Evolutionary conservation across 2,329 filamentous ascomycete species (phyloP).

Genomic region (Ophiobolus disseminans): DNA sequence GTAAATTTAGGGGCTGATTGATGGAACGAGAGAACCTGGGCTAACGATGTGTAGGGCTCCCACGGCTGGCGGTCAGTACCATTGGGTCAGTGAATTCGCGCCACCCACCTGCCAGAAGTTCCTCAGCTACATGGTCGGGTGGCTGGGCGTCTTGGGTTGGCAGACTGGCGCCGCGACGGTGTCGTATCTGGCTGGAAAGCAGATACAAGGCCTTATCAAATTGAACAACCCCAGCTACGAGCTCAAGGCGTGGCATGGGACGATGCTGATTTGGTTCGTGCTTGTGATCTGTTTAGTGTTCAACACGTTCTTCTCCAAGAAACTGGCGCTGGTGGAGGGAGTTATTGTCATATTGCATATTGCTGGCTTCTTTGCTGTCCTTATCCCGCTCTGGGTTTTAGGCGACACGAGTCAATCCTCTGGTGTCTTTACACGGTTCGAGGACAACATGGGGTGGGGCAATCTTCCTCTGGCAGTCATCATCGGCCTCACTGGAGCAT

Average conservation of each 20-base stretch:
- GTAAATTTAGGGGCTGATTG: no score
- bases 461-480: constrained; percentile 40
- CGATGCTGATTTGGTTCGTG: constrained; percentile 48
- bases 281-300: constrained; percentile 47
- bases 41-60: constrained; percentile 10
- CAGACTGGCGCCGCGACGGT: constrained; percentile 37
- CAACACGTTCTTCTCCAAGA: constrained; percentile 48
- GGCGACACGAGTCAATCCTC: constrained; percentile 22
- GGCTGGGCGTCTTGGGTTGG: constrained; percentile 50
- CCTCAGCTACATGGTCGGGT: constrained; percentile 39
- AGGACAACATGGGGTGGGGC: constrained; percentile 45
- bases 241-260: constrained; percentile 55
- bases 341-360: constrained; percentile 42
- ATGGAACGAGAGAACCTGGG: not conserved
- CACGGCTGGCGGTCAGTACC: constrained; percentile 20
- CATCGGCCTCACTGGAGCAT: constrained; percentile 41
- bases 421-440: constrained; percentile 34
- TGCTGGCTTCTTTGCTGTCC: constrained; percentile 50
- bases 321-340: constrained; percentile 38
- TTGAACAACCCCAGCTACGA: constrained; percentile 52
- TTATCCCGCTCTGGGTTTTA: constrained; percentile 40
- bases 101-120: constrained; percentile 31
- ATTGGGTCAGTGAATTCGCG: constrained; percentile 37
- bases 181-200: constrained; percentile 26
- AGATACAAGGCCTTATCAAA: constrained; percentile 46